A percentile compares a stretch with the other conserved stretches of the same genome.
Conservation (phyloP, 2,329 filamentous ascomycete species). For the Cryphonectria japonica region DNA sequence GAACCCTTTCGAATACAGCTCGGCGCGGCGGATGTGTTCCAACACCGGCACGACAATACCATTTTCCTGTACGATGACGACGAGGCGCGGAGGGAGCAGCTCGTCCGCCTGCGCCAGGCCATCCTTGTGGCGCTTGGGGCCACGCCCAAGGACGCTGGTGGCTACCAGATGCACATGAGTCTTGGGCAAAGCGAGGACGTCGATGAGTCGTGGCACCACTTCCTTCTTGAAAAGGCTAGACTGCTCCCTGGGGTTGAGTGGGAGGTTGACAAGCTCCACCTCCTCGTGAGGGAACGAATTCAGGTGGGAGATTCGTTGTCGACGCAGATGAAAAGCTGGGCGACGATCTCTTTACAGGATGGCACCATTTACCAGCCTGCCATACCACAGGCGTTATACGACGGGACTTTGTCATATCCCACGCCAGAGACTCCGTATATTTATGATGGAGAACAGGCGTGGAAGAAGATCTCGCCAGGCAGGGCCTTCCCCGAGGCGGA, state of each 20-base stretch:
- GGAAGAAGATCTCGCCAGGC: not conserved
- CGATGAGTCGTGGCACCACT: conserved; percentile 49
- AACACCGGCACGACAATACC: conserved; percentile 54
- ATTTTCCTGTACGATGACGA: conserved; percentile 48
- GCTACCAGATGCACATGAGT: conserved; percentile 59
- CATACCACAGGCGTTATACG: conserved; percentile 33
- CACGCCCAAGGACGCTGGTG: conserved; percentile 32
- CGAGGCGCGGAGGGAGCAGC: conserved; percentile 22
- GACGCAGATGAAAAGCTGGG: conserved; percentile 61
- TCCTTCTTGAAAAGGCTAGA: conserved; percentile 55
- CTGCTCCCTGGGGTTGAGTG: conserved; percentile 54
- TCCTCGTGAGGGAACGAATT: conserved; percentile 52
- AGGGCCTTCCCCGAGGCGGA: not conserved
- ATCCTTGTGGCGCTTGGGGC: conserved; percentile 44
- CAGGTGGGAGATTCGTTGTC: conserved; percentile 32
- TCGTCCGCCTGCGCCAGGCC: conserved; percentile 41
- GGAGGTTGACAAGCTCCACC: conserved; percentile 50
- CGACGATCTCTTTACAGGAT: conserved; percentile 45
- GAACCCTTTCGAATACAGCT: conserved; percentile 41
- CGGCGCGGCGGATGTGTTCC: conserved; percentile 50
- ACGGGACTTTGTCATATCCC: not conserved
- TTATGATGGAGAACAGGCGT: conserved; percentile 29
- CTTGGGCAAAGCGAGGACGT: conserved; percentile 60
- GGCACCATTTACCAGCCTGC: conserved; percentile 34
- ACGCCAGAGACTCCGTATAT: conserved; percentile 20